These are phyloP conservation scores for Drechslerella dactyloides DNA, from an alignment of 2,329 filamentous ascomycete species.

Conservation along the genomic window DNA sequence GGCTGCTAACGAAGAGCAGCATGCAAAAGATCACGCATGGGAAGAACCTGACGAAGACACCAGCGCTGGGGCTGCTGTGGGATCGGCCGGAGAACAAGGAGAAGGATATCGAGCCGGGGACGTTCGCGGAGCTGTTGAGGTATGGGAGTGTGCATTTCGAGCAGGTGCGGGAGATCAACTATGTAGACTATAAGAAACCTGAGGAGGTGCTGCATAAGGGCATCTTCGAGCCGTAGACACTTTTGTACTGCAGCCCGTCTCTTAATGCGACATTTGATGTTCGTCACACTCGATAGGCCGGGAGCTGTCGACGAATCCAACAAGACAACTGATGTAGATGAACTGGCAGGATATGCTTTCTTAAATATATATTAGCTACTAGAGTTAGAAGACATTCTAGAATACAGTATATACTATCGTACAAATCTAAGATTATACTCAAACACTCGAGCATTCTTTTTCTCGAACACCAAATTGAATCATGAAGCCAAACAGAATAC, in stretches of 20 bases:
- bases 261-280: conserved; percentile 8
- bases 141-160: conserved; percentile 57
- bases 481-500: no score
- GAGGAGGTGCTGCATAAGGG: conserved; percentile 13
- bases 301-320: no score
- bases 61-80: conserved; percentile 55
- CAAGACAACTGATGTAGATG: no score
- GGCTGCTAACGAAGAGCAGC: conserved; percentile 55
- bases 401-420: no score
- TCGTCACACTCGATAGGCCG: not conserved
- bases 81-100: conserved; percentile 57
- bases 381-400: no score
- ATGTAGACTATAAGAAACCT: conserved; percentile 44
- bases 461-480: no score
- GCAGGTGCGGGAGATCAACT: conserved; percentile 57
- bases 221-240: conserved; percentile 24
- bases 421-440: no score
- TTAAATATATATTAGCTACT: no score
- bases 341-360: no score
- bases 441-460: no score
- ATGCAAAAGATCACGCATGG: conserved; percentile 59
- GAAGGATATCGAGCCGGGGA: conserved; percentile 56
- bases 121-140: conserved; percentile 58
- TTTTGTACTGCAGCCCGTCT: no score
- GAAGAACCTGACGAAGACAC: conserved; percentile 54